phyloP scores from a whole-genome alignment of 768 basidiomycete species.

The Tylopilus sp. region DNA sequence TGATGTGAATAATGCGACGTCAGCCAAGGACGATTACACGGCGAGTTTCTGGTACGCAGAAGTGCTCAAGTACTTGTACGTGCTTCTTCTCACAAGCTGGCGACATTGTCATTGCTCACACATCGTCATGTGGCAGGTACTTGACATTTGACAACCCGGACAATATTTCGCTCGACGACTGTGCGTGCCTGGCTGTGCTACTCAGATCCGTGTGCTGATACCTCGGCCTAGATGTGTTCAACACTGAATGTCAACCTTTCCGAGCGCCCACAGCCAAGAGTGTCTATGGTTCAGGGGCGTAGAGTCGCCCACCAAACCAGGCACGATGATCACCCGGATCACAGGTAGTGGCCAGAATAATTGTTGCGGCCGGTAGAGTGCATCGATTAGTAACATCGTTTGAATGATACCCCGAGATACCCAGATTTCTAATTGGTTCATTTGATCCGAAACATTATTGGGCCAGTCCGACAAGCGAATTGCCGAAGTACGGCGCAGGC shows the following conservation, averaged over 20 bases:
- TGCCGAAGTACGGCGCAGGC: no score
- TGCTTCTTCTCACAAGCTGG: no score
- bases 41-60: constrained; percentile 73
- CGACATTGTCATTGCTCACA: no score
- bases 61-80: constrained; percentile 69
- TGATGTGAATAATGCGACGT: constrained; percentile 48
- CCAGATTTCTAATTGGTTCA: no score
- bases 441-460: no score
- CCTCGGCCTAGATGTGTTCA: constrained; percentile 50
- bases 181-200: constrained; percentile 29
- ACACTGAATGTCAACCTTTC: constrained; percentile 72
- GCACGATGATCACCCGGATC: no score
- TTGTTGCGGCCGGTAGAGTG: no score
- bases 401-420: no score
- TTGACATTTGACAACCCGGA: constrained; percentile 72
- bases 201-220: background rate
- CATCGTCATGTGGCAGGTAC: constrained; percentile 40
- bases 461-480: no score
- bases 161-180: constrained; percentile 61
- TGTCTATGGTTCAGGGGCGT: constrained; percentile 30
- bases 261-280: constrained; percentile 46
- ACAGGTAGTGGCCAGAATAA: no score
- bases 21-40: constrained; percentile 54
- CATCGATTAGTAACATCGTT: no score
- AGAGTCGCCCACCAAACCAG: background rate